Base-by-base conservation (phyloP, 345 rosid genomes). In the Hypericum androsaemum region DNA sequence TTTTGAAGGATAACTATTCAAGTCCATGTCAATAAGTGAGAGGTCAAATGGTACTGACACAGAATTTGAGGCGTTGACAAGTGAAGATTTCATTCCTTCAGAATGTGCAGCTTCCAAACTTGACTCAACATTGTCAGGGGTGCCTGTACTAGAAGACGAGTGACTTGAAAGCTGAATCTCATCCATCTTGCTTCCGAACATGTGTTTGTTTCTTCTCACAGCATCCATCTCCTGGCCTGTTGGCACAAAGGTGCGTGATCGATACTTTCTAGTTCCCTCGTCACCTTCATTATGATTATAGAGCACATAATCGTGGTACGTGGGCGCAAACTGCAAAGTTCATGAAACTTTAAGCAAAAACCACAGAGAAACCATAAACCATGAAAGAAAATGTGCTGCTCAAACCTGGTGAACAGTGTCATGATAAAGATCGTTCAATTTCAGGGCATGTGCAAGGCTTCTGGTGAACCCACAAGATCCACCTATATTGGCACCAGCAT, bases 171-270 rank as follows among this genome's bases (percentile, higher is more conserved):
- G 73, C 47, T 89, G 89, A 64, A 81, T 72, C 45, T 83, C 95
- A 49, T 86, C 99, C 57, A 80, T 59, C 74, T 78, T 87, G 77
- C 75, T 79, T 54, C 87, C 92, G 50, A 72, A 70, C 61, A 79
- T 36, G 55, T 48, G 71, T 57, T 80, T 81, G 85, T 80, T 85
- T 73, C 71, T 92, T 72, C 97, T 78, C 17, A 80, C 90, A 28
- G 78, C 79, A 69, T 88, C 99, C 97, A 94, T 94, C 69, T 88
- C 99, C 28, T 77, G 90, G 37, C 99, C 97, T 41, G 97, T 92
- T 37, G 97, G 99, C 68, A 88, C 99, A 74, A 88, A 92, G 39
- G 99, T 92, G 13, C 97, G 75, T 6, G 97, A 83, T 17, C 94
- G 65, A 57, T 94, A 94, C 74, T 88, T 94, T 61, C 81, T 77